Conservation (phyloP, 345 rosid species). For the Eutrema yunnanense region DNA sequence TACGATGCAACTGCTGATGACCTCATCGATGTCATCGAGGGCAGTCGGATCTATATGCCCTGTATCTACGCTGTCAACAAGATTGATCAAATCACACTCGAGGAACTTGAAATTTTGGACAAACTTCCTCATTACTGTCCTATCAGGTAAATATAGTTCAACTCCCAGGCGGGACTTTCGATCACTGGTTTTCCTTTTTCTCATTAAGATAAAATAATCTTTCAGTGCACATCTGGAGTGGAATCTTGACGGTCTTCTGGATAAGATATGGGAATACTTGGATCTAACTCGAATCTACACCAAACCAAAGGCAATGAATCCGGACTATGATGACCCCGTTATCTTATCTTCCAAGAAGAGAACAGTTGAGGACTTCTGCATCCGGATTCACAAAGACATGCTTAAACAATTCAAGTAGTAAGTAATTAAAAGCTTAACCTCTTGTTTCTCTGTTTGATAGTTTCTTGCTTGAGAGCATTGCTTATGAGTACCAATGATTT, state of each 20-base stretch:
- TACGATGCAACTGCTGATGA: constrained; percentile 98
- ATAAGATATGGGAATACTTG: constrained; percentile 93
- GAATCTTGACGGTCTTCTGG: constrained; percentile 93
- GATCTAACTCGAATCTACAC: constrained; percentile 88
- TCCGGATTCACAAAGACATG: constrained; percentile 91
- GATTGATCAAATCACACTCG: constrained; percentile 92
- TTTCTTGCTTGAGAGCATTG: not conserved
- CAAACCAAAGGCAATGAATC: constrained; percentile 94
- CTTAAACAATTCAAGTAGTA: constrained; percentile 87
- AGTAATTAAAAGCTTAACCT: constrained; percentile 28
- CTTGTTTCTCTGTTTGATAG: not conserved
- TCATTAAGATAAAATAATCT: not conserved
- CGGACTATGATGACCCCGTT: constrained; percentile 96
- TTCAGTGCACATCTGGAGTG: constrained; percentile 93
- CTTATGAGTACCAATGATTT: not conserved
- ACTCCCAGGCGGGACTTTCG: not conserved
- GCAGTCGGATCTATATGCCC: constrained; percentile 95
- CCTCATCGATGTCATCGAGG: constrained; percentile 96
- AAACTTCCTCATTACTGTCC: constrained; percentile 98
- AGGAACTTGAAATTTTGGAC: constrained; percentile 95
- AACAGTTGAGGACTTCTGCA: constrained; percentile 89
- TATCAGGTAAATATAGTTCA: constrained; percentile 49
- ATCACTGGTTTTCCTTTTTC: not conserved
- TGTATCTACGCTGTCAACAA: constrained; percentile 94
- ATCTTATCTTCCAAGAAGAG: constrained; percentile 81